Percentiles rank a stretch among this genome's conserved stretches.
Conservation (phyloP, 75 land plant genomes). For the Selaginella moellendorffii region DNA sequence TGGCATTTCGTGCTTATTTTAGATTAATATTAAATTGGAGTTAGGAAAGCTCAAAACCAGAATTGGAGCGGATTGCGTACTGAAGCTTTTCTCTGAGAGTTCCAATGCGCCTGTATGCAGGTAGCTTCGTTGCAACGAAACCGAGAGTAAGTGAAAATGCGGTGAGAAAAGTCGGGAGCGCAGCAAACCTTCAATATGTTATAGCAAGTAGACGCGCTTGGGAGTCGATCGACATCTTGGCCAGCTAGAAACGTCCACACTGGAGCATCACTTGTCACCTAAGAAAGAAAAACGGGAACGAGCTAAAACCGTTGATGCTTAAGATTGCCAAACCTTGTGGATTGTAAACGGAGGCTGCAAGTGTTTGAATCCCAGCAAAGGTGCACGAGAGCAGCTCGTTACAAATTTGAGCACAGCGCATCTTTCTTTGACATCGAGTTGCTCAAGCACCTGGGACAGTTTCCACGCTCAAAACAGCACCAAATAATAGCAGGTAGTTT, state of each 20-base stretch:
- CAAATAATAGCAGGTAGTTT: too few relatives aligned
- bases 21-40: slow-evolving; percentile 7
- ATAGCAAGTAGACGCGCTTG: slow-evolving; percentile 92
- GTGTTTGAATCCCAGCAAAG: slow-evolving; percentile 85
- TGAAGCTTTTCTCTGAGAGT: slow-evolving; percentile 63
- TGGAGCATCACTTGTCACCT: slow-evolving; percentile 75
- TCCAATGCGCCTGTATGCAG: slow-evolving; percentile 61
- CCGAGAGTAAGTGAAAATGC: not conserved
- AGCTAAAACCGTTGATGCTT: too few relatives aligned
- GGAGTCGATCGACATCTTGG: slow-evolving; percentile 91
- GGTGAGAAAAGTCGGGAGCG: not conserved
- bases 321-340: slow-evolving; percentile 92
- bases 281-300: slow-evolving; percentile 1
- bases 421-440: slow-evolving; percentile 57
- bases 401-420: slow-evolving; percentile 83
- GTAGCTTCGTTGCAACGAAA: slow-evolving; percentile 33
- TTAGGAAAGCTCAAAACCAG: slow-evolving; percentile 91
- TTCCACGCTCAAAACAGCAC: too few relatives aligned
- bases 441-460: slow-evolving; percentile 55
- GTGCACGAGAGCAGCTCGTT: slow-evolving; percentile 92
- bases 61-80: slow-evolving; percentile 75
- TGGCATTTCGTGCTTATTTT: too few relatives aligned
- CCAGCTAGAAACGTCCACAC: slow-evolving; percentile 84
- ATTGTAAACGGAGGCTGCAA: slow-evolving; percentile 83
- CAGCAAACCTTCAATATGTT: slow-evolving; percentile 72